Base-by-base conservation (phyloP, 108 stramenopile species). In the Pseudonitzschia multistriata region DNA sequence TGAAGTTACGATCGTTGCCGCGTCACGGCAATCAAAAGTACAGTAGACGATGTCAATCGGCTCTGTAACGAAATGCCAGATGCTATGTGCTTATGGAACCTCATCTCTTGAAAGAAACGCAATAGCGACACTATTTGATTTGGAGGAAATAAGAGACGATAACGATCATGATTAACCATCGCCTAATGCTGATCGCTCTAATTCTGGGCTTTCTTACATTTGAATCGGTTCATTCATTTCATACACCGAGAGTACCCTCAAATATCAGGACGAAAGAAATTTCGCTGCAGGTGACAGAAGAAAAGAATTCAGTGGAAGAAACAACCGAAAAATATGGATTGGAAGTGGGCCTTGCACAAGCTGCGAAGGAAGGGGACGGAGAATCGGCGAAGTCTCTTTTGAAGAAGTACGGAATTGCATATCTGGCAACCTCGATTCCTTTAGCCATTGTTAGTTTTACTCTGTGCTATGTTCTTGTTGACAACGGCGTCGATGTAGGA, bases 401-500 rank as follows among this genome's bases (percentile, higher is more conserved):
- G 67, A 87, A 88, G 52, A 91, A 91, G 67, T 94, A 94, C 63
- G 93, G 93, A 57, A 73, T 92, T 30, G 97, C 97, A 34, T 98
- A 98, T 79, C 82, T 98, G 55, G 88, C 90, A 49, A 98, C 97
- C 5, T 94, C 92, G 25, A 98, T 96, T 74, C 91, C 96, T 3
- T 77, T 98, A 8, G 92, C 97, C 11, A 37, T 94, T n/a, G 71
- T 97, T 25, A 93, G 92, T 22, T 98, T 97, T 78, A 50, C 73
- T 17, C 67, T 97, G 42, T 98, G 96, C 77, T 98, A 94, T 57
- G 53, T 81, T 8, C 59, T 96, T 59, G 95, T 98, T 8, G 88
- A 89, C 52, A 86, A 79, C 40, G 96, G 96, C 24, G 91, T 98
- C 14, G 95, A 97, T 66, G 95, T 97, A 8, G 80, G 82, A 0